Base-by-base conservation (phyloP, 2,329 filamentous ascomycete genomes). In the Exophiala sp. region DNA sequence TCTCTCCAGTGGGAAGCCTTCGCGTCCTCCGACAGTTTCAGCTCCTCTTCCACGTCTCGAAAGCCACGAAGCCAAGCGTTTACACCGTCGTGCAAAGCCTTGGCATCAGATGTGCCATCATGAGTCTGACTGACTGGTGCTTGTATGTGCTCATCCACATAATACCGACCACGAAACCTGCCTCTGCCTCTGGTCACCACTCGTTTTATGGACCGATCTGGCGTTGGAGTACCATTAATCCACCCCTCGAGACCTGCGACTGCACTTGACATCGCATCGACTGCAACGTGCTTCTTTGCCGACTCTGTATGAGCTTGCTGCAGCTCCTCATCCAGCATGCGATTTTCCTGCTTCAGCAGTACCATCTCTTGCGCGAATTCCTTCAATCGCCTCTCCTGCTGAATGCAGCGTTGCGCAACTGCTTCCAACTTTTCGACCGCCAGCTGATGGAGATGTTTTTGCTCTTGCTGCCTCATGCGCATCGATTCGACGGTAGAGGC, bases 61-160 rank as follows among this genome's bases (percentile, higher is more conserved):
- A 72, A 74, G 8, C 71, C 72, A 18, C 71, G 65, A 65, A 74
- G 69, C 72, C 72, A 75, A 14, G 70, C 70, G 18, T 60, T 66
- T 11, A 75, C 65, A 3, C 72, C 72, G 14, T 75, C 71, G 32
- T 61, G 58, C n/a, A 65, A 36, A 20, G 57, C 54, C 35, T 52
- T 53, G n/a, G 40, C 54, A 36, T 64, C 62, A 12, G 53, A 24
- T 16, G 41, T 34, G 14, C 43, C 52, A 38, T 51, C 51, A 11
- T 41, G 11, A 21, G 36, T 42, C 51, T 24, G 10, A n/a, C 45
- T 34, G 1, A 32, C 11, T 3, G 45, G 40, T 4, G 16, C 14
- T 18, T 55, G 46, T 11, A 46, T 38, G 10, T 48, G 53, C 36
- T 60, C 59, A 32, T 62, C 62, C 35, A 57, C 54, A 43, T 60